Evolutionary conservation across 768 basidiomycete genomes (phyloP), one percentile per base, ranked within the genome.

Genomic region (Lentinula guzmanii): DNA sequence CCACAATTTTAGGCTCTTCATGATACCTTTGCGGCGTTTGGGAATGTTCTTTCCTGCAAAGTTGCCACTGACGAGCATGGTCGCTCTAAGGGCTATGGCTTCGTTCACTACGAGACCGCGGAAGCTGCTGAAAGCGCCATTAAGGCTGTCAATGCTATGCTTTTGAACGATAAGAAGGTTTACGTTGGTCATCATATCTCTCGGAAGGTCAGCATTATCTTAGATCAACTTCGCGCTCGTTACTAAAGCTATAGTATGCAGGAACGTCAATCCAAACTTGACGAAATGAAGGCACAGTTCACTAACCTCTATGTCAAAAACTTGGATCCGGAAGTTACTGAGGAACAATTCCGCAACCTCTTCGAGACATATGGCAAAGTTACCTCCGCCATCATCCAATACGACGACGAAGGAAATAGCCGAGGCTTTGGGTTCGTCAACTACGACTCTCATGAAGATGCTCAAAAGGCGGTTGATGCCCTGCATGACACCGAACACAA

Each of bases 291-390:
- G 75, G 80, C 94, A 31, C 93, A 95, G 68, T 99, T 92, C 81
- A 99, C 97, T 72, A 99, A 99, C 79, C 82, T 99, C 64, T 99
- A 97, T 77, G 80, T 98, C 79, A 99, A 99, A 86, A 98, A 98
- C 79, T 74, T 99, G 66, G 93, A 95, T 71, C 70, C 82, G 52
- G 92, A 93, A 67, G 83, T 90, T 63, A 83, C 86, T 34, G 86
- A 93, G 67, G 90, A 92, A 18, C 91, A 97, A 69, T 96, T 99
- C 71, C 82, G 87, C 67, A 78, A 82, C 48, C 82, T 98, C 64
- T 97, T 99, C 76, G 72, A 73, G 57, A 73, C 77, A 58, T 95
- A 82, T 69, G 97, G 97, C 51, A 76, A 71, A 5, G 90, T 97
- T 69, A 95, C 97, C 60, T 98, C 96, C 45, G 91, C 93, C 53